Evolutionary conservation across 2,329 filamentous ascomycete species (phyloP), one percentile per base, ranked within the genome.

Genomic region (Akanthomyces lecanii): DNA sequence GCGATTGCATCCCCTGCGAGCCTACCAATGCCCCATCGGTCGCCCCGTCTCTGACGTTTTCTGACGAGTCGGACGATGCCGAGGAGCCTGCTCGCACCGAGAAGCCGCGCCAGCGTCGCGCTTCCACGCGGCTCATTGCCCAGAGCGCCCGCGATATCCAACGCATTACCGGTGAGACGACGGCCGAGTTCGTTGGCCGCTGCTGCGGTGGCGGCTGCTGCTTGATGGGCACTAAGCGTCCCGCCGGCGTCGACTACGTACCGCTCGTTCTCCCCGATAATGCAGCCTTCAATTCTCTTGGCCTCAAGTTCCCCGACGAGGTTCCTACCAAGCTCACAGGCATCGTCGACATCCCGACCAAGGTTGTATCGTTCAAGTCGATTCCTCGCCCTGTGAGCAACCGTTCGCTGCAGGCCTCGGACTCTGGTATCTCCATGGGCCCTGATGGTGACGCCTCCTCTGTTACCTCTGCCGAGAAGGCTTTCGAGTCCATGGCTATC

Each of bases 231-330:
- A 73, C 74, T 57, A 77, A 78, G 66, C 74, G 78, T 66, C 77
- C 76, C 57, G 73, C 79, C 2, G 77, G 77, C 38, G 65, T 85
- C 52, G 76, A 82, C 47, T 85, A 81, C 63, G 85, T 87, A 69
- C 72, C 71, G 7, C 74, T 88, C 23, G 70, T 78, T 18, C 71
- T 85, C 2, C 93, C 94, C 1, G 87, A 95, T 74, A 98, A 96
- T 70, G 84, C 89, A 64, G 95, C 95, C 18, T 99, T 90, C 78
- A 83, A 85, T 62, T 91, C 89, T 65, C 82, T 99, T 55, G 82
- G 87, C 59, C 82, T 98, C 68, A 90, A 89, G 69, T 82, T 98
- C 65, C 53, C 54, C 36, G 86, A 87, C 63, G 83, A 87, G 38
- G 85, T 98, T 60, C 89, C 89, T 6, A 91, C 87, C 56, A 80